Percentiles rank a stretch among this genome's conserved stretches.
Evolutionary conservation across 169 alveolate genomes (phyloP).

Genomic region (Eimeria falciformis): DNA sequence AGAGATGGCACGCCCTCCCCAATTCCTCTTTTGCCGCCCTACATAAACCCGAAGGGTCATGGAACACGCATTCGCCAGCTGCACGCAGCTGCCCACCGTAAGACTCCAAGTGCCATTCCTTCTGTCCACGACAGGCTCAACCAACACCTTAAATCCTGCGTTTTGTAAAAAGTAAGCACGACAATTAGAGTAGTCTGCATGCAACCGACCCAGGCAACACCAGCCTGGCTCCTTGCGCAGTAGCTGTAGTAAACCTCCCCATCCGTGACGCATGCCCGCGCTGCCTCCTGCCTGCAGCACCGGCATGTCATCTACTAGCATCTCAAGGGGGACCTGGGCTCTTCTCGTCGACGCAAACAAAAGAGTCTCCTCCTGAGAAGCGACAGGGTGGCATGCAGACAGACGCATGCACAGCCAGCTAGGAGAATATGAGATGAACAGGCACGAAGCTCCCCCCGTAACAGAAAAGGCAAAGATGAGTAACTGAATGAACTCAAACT

Average conservation of each 20-base stretch:
- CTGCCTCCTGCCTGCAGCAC: slow-evolving; percentile 26
- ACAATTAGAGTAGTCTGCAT: slow-evolving; percentile 75
- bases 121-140: slow-evolving; percentile 82
- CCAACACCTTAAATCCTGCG: slow-evolving; percentile 81
- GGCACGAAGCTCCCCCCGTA: neutral
- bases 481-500: no score
- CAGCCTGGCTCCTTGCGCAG: slow-evolving; percentile 75
- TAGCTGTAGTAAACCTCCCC: slow-evolving; percentile 49
- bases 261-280: neutral
- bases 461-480: neutral
- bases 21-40: slow-evolving; percentile 73
- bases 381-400: neutral
- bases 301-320: slow-evolving; percentile 75
- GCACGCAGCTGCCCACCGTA: slow-evolving; percentile 83
- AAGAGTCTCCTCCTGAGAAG: slow-evolving; percentile 36
- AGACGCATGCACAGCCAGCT: neutral
- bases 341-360: slow-evolving; percentile 61
- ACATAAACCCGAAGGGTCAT: slow-evolving; percentile 81
- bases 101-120: slow-evolving; percentile 82
- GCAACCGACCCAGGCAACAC: slow-evolving; percentile 76
- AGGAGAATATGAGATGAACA: neutral
- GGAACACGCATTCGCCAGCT: slow-evolving; percentile 81
- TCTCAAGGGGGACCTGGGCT: slow-evolving; percentile 63
- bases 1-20: slow-evolving; percentile 54
- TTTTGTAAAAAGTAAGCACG: slow-evolving; percentile 74